Conservation (phyloP, 495 filamentous ascomycete genomes). For the Lepraria neglecta region DNA sequence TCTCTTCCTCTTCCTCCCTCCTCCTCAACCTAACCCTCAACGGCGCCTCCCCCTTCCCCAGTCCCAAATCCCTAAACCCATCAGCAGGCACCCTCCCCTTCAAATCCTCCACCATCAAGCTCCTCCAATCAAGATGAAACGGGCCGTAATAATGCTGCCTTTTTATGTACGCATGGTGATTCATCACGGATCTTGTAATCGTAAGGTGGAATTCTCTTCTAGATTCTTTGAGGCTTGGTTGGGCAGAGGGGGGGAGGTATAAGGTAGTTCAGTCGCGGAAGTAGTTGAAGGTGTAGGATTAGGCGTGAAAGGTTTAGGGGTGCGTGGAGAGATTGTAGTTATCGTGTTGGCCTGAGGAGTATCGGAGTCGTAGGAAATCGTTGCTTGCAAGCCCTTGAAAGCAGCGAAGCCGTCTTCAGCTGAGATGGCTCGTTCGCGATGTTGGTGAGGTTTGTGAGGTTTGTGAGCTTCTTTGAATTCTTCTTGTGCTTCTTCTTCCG, state of each 20-base stretch:
- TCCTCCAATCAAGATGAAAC: slow-evolving; percentile 27
- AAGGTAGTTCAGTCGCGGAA: slow-evolving; percentile 13
- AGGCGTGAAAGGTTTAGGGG: background rate
- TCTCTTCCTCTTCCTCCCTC: slow-evolving; percentile 2
- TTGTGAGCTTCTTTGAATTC: slow-evolving; percentile 2
- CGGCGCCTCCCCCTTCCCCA: slow-evolving; percentile 23
- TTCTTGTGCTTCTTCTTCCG: background rate
- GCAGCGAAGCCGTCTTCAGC: background rate
- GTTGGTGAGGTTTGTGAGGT: background rate
- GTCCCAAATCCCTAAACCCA: slow-evolving; percentile 25
- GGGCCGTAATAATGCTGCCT: slow-evolving; percentile 35
- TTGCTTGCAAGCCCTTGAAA: background rate
- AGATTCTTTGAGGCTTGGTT: background rate
- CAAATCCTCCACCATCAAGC: slow-evolving; percentile 25
- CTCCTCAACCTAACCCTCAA: slow-evolving; percentile 20
- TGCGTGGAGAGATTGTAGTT: too few species aligned
- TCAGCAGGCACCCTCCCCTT: slow-evolving; percentile 24
- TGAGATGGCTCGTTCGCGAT: too few species aligned
- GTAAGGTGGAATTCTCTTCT: slow-evolving; percentile 30
- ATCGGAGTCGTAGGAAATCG: background rate
- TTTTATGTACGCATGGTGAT: slow-evolving; percentile 37
- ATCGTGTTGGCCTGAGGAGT: background rate
- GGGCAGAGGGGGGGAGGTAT: background rate
- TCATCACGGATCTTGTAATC: slow-evolving; percentile 29
- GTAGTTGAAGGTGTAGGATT: slow-evolving; percentile 13